These are phyloP conservation scores for Cladobotryum mycophilum DNA, from an alignment of 2,329 filamentous ascomycete genomes.

Conservation along the genomic window DNA sequence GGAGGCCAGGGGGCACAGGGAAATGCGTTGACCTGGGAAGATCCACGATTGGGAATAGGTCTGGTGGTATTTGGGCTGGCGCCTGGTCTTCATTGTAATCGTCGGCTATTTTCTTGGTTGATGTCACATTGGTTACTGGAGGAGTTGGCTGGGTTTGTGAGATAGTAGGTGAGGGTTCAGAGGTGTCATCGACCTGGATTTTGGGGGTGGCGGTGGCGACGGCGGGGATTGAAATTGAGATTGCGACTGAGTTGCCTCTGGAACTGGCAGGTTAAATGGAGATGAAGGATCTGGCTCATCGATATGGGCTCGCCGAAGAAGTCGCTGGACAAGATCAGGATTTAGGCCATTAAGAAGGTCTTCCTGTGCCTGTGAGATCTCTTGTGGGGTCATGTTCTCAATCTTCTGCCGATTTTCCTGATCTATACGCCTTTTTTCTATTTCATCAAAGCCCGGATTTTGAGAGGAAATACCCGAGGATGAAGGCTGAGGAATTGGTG, in stretches of 20 bases:
- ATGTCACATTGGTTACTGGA: conserved; percentile 2
- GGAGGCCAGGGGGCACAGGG: conserved; percentile 46
- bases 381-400: conserved; percentile 69
- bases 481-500: not conserved
- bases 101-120: conserved; percentile 22
- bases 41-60: conserved; percentile 38
- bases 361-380: conserved; percentile 73
- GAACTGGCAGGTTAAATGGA: conserved; percentile 34
- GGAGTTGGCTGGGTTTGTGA: not conserved
- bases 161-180: conserved; percentile 16
- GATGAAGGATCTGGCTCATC: conserved; percentile 49
- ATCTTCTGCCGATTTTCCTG: conserved; percentile 72
- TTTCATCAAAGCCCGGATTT: conserved; percentile 30
- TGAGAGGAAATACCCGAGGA: not conserved
- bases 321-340: conserved; percentile 66
- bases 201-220: conserved; percentile 19
- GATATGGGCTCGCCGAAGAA: conserved; percentile 71
- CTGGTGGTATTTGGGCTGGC: conserved; percentile 33
- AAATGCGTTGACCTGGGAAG: conserved; percentile 51
- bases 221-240: not conserved
- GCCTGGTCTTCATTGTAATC: conserved; percentile 38
- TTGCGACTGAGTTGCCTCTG: conserved; percentile 11
- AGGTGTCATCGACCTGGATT: conserved; percentile 30
- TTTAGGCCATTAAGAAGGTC: conserved; percentile 77
- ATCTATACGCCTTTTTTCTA: conserved; percentile 69